These are phyloP conservation scores for Diaporthe citrichinensis DNA, from an alignment of 2,329 filamentous ascomycete species.

Conservation along the genomic window DNA sequence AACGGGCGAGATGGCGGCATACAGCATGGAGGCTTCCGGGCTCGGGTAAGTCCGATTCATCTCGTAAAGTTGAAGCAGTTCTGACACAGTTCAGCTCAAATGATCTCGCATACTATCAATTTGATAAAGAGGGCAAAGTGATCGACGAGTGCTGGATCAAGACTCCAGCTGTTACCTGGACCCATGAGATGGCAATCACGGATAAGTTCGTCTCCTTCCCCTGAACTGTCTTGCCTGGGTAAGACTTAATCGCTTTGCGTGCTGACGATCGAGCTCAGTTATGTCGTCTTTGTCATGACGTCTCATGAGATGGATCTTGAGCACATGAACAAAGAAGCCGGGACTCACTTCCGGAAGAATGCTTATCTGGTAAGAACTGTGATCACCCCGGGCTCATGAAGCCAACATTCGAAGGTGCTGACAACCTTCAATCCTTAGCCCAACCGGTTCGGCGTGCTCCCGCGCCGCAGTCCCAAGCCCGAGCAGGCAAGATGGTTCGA, in stretches of 20 bases:
- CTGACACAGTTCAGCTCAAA: neutral
- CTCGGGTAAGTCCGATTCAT: neutral
- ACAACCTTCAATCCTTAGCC: neutral
- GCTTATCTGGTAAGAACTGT: neutral
- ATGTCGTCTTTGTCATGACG: neutral
- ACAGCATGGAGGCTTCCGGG: slow-evolving; percentile 2
- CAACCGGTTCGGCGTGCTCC: neutral
- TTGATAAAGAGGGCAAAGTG: neutral
- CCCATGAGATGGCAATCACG: slow-evolving; percentile 8
- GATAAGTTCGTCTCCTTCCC: neutral
- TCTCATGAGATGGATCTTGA: neutral
- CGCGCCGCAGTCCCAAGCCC: neutral
- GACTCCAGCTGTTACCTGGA: slow-evolving; percentile 1
- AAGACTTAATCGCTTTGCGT: neutral
- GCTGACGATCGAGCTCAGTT: neutral
- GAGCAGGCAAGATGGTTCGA: slow-evolving; percentile 19
- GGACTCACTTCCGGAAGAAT: slow-evolving; percentile 8
- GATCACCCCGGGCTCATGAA: neutral
- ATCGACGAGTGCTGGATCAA: slow-evolving; percentile 13
- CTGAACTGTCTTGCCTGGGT: neutral
- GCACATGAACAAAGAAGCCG: neutral
- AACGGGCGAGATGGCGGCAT: neutral
- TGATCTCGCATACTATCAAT: slow-evolving; percentile 4
- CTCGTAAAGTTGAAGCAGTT: too few relatives aligned
- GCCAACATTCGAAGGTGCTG: neutral